Percentiles rank a stretch among this genome's conserved stretches.
These are phyloP conservation scores for Beauveria sp. DNA, from an alignment of 2,329 filamentous ascomycete genomes.

Conservation along the genomic window DNA sequence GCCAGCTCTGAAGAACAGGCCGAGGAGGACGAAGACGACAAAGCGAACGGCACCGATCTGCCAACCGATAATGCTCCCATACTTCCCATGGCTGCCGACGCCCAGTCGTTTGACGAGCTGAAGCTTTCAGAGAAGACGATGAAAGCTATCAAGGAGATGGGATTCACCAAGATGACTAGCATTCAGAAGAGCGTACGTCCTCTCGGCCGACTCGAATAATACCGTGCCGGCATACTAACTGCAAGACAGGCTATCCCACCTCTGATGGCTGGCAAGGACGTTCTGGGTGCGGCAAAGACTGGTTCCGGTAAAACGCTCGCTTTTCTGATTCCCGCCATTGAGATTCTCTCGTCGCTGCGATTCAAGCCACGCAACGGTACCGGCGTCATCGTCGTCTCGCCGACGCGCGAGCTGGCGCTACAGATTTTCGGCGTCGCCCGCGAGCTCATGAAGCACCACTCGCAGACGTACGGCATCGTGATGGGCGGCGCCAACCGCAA, in stretches of 20 bases:
- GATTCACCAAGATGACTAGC: constrained; percentile 90
- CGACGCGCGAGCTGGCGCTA: constrained; percentile 85
- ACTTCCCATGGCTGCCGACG: constrained; percentile 51
- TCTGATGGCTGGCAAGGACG: constrained; percentile 79
- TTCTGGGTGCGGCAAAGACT: constrained; percentile 92
- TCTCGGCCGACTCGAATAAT: not conserved
- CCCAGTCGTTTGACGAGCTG: constrained; percentile 70
- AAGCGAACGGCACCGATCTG: constrained; percentile 24
- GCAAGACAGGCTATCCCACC: constrained; percentile 64
- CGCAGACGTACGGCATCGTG: constrained; percentile 89
- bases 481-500: constrained; percentile 90
- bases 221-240: not conserved
- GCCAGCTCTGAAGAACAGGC: constrained; percentile 21
- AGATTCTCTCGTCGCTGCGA: constrained; percentile 81
- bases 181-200: constrained; percentile 62
- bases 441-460: constrained; percentile 88
- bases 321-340: constrained; percentile 88
- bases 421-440: constrained; percentile 94
- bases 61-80: constrained; percentile 35
- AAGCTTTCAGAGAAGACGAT: constrained; percentile 83
- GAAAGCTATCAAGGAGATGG: constrained; percentile 83
- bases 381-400: constrained; percentile 86
- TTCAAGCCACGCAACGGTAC: constrained; percentile 95
- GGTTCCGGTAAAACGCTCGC: constrained; percentile 93
- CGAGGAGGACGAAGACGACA: constrained; percentile 25